Evolutionary conservation across 768 basidiomycete genomes (phyloP), one percentile per base, ranked within the genome.

Genomic region (Suillus fuscotomentosus): DNA sequence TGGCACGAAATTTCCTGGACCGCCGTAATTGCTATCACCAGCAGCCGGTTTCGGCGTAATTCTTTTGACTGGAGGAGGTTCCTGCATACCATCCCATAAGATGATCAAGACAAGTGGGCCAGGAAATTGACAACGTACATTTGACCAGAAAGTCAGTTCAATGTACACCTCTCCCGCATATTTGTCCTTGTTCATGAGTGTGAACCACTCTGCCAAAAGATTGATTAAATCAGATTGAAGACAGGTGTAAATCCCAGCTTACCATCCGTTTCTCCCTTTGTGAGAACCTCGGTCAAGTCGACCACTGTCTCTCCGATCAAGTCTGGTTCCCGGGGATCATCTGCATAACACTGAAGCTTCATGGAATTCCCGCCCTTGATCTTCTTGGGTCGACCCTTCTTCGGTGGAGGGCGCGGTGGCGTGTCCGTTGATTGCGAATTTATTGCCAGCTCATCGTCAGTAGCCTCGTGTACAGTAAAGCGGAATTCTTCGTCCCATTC

Each of bases 401-500:
- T 91, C 7, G 89, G 88, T n/a, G 91, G 91, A 2, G 83, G 82
- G 3, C 85, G 87, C 0, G 92, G 91, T 15, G 91, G 88, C 13
- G 83, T 81, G 13, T 81, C 78, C 62, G 82, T 76, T 34, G 69
- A 75, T 31, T 70, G 72, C 10, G 77, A 77, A 60, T 78, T 78
- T 67, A 80, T 77, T 43, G 82, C 79, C 48, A 81, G 76, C n/a
- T 81, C 79, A 68, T 83, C 86, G 38, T 85, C 82, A 39, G 80
- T 77, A 67, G 94, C 94, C 72, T 98, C 96, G 67, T 82, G 86
- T 53, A 99, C 81, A 31, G 90, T 88, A 77, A 98, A 99, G 50
- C 97, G 89, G 71, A 99, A 82, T 78, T 99, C 97, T 71, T 97
- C 95, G 73, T 99, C 97, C 96, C 97, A 99, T 78, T 95, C 95